Evolutionary conservation across 805 yeast genomes (phyloP), one percentile per base, ranked within the genome.

Genomic region (Candida railenensis): DNA sequence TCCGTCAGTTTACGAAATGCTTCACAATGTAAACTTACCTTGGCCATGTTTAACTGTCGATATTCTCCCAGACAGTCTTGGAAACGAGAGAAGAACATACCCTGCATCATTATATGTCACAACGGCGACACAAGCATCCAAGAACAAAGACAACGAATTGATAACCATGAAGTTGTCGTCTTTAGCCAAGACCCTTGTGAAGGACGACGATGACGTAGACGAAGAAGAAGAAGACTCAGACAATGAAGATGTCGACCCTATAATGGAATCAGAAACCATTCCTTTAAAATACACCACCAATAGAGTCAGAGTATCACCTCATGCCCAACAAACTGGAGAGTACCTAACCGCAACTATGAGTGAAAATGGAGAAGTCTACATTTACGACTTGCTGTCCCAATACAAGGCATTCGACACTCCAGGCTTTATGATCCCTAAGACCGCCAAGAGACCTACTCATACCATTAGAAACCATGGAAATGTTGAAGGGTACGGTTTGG

Each of bases 11-110:
- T 94, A 94, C 64, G 96, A 92, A 59, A 94, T 94, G 98, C 72
- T 94, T 48, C 99, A 94, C 66, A 88, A 87, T 57, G 89, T 92
- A 49, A 88, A 88, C 65, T 72, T 92, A 66, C 95, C 96, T 57
- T 94, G 98, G 98, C 98, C 99, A 11, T 90, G 97, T 69, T 71
- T 94, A 62, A 89, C 97, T 2, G 74, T 94, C 49, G 98, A 92
- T 61, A 71, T 94, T 18, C 69, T 94, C 44, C 96, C 96, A 4
- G 99, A 94, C 63, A 73, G 74, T 44, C 73, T 88, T 49, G 99
- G 99, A 9, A 73, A 79, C 43, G 97, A 90, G 66, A 85, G 99
- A 72, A 81, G 96, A 69, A 77, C 78, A 38, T 94, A 82, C 59
- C 99, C 99, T 3, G 96, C 95, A 37, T 77, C 94, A 1, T 73